A percentile compares a stretch with the other conserved stretches of the same genome.
Evolutionary conservation across 257 asterid genomes (phyloP).

Genomic region (Gardenia jasminoides): DNA sequence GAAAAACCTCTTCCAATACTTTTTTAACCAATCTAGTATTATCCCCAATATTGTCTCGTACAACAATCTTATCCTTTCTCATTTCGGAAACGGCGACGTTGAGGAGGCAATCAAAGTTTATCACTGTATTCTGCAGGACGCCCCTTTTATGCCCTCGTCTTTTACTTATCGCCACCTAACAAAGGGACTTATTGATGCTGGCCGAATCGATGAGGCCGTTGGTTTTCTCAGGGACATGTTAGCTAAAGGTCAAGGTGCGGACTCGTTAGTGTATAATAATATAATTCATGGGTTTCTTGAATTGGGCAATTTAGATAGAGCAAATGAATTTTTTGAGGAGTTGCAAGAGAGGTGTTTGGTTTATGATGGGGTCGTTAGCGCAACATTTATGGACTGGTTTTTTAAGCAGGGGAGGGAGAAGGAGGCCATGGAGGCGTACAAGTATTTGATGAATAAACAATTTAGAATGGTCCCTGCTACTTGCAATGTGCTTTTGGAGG

Average conservation of each 20-base stretch:
- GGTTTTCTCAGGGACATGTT: conserved; percentile 73
- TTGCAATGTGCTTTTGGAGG: conserved; percentile 69
- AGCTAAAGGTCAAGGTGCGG: conserved; percentile 85
- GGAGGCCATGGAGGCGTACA: conserved; percentile 85
- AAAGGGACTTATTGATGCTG: conserved; percentile 63
- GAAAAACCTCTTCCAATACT: conserved; percentile 72
- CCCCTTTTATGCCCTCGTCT: conserved; percentile 74
- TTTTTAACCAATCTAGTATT: conserved; percentile 64
- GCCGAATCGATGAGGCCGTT: conserved; percentile 59
- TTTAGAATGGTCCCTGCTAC: conserved; percentile 77
- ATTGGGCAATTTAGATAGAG: conserved; percentile 67
- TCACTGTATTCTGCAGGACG: conserved; percentile 48
- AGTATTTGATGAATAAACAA: conserved; percentile 57
- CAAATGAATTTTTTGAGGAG: conserved; percentile 73
- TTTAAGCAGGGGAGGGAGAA: conserved; percentile 68
- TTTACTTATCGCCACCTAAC: conserved; percentile 79
- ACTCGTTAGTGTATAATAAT: conserved; percentile 80
- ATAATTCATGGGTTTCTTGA: conserved; percentile 72
- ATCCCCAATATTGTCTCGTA: conserved; percentile 74
- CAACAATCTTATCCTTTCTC: conserved; percentile 60
- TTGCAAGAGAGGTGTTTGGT: conserved; percentile 79
- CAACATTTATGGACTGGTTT: conserved; percentile 90
- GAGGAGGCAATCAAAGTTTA: conserved; percentile 65
- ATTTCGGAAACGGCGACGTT: conserved; percentile 68
- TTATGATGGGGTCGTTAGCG: conserved; percentile 81